phyloP scores from a whole-genome alignment of 2,329 filamentous ascomycete species.

The Bipolaris sorokiniana region DNA sequence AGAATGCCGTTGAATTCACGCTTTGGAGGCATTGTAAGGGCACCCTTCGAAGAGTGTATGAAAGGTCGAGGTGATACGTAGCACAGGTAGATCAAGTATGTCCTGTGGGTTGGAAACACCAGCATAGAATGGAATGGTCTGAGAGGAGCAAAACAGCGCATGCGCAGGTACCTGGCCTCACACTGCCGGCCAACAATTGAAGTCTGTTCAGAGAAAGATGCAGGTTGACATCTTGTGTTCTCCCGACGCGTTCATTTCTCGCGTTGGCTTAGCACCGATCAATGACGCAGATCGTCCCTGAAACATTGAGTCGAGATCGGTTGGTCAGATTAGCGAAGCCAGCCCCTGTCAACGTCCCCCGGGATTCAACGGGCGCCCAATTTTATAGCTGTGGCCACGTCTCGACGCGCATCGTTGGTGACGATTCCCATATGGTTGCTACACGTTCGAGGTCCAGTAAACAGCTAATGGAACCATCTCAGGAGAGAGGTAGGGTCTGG shows the following conservation, averaged over 20 bases:
- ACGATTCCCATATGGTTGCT: not conserved
- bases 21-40: constrained; percentile 27
- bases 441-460: not conserved
- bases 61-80: not conserved
- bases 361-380: not conserved
- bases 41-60: not conserved
- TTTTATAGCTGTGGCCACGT: not conserved
- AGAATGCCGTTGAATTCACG: constrained; percentile 37
- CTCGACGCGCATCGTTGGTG: not conserved
- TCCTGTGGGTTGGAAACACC: not conserved
- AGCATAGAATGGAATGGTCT: not conserved
- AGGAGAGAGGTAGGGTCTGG: not conserved
- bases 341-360: constrained; percentile 12
- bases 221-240: not conserved
- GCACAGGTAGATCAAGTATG: not conserved
- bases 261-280: constrained; percentile 30
- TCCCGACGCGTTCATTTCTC: constrained; percentile 21
- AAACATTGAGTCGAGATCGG: constrained; percentile 31
- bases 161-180: not conserved
- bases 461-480: not conserved
- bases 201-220: not conserved
- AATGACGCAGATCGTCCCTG: constrained; percentile 39
- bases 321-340: constrained; percentile 29
- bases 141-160: not conserved
- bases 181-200: not conserved